Base-by-base conservation (phyloP, 306 rosid species). In the Cercis canadensis region DNA sequence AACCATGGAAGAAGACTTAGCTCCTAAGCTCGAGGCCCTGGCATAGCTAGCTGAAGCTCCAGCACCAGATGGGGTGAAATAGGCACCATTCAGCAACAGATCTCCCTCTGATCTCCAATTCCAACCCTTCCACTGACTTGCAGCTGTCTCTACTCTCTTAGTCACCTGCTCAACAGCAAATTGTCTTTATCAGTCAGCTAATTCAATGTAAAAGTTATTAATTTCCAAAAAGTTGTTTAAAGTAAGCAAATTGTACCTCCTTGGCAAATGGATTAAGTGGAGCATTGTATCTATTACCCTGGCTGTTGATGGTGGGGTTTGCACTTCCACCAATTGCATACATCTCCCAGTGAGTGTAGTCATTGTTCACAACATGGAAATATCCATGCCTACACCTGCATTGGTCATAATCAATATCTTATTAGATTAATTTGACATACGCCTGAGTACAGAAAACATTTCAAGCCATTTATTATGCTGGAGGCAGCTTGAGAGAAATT, bases 261-360 rank as follows among this genome's bases (percentile, higher is more conserved):
- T 94, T 94, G 45, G 98, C 98, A 78, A 87, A 87, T 39, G 88
- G 87, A 75, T 94, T 87, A 62, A 13, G 6, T 29, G 98, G 98
- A 65, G 98, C 98, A 71, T 86, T 87, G 57, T 93, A 93, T 90
- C 98, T 75, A 68, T 93, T 93, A 44, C 98, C 98, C 87, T 94
- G 98, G 84, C 98, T 94, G 81, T 94, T 94, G 82, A 94, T 94
- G 70, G 98, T 94, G 69, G 98, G 98, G 36, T 69, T 31, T 51
- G 87, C 98, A 84, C 98, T 94, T 55, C 98, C 98, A 68, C 98
- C 98, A 72, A 94, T 94, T 54, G 98, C 98, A 65, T 94, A 94
- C 98, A 94, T 94, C 72, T 94, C 98, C 98, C 98, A 93, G 71
- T 93, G 98, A 62, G 98, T 93, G 81, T 93, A 93, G 81, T 93